Percentiles rank a stretch among this genome's conserved stretches.
These are phyloP conservation scores for Ascochyta clinopodiicola DNA, from an alignment of 2,329 filamentous ascomycete genomes.

Conservation along the genomic window DNA sequence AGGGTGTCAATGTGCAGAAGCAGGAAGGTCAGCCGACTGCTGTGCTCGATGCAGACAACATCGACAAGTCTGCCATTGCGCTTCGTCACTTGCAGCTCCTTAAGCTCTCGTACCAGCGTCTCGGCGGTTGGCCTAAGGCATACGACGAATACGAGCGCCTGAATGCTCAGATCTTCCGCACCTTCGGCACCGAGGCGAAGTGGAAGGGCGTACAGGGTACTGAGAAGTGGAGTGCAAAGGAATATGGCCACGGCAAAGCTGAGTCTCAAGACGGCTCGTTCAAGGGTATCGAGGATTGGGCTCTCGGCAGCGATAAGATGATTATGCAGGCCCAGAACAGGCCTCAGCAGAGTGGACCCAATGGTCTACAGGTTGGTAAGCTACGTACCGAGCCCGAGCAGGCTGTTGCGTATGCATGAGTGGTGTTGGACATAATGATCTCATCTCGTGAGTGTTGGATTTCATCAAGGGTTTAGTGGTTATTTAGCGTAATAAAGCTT, in stretches of 20 bases:
- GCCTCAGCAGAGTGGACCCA: background rate
- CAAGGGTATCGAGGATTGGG: slow-evolving; percentile 41
- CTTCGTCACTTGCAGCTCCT: slow-evolving; percentile 48
- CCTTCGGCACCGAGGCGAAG: slow-evolving; percentile 44
- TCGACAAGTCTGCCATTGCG: slow-evolving; percentile 33
- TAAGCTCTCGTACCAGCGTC: slow-evolving; percentile 52
- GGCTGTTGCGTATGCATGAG: slow-evolving; percentile 6
- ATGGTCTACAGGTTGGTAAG: background rate
- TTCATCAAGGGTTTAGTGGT: background rate
- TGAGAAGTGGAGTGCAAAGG: slow-evolving; percentile 57
- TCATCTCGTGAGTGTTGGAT: too few relatives aligned
- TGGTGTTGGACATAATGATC: background rate
- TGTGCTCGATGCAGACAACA: slow-evolving; percentile 34
- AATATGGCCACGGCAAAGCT: slow-evolving; percentile 56
- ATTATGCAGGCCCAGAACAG: slow-evolving; percentile 22
- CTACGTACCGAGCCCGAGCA: background rate
- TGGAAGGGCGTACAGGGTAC: slow-evolving; percentile 54
- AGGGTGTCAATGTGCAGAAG: slow-evolving; percentile 41
- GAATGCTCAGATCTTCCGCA: slow-evolving; percentile 53
- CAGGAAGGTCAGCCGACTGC: slow-evolving; percentile 32
- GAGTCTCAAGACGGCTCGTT: slow-evolving; percentile 50
- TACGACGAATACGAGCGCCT: slow-evolving; percentile 57
- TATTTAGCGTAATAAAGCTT: background rate
- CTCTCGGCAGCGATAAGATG: slow-evolving; percentile 31
- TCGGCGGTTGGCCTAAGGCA: slow-evolving; percentile 56